phyloP scores from a whole-genome alignment of 2,329 filamentous ascomycete species.

The Immersiporthe knoxdaviesiana region DNA sequence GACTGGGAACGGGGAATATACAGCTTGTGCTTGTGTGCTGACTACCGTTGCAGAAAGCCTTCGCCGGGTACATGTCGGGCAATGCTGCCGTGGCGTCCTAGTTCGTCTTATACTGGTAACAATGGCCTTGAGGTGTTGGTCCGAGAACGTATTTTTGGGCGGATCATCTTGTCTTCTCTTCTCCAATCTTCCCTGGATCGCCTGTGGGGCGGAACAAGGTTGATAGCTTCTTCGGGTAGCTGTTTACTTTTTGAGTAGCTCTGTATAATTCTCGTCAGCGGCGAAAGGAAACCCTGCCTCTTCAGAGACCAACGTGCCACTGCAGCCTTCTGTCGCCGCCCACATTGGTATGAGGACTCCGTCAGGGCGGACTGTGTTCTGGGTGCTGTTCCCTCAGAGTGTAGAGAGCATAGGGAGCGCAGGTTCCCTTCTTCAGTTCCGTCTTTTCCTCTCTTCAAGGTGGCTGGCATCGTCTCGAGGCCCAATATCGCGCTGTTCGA shows the following conservation, averaged over 20 bases:
- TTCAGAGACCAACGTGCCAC: neutral
- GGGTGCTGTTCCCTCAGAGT: neutral
- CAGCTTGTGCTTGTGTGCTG: neutral
- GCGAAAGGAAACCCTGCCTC: neutral
- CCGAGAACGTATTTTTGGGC: too few species aligned
- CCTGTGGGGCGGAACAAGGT: neutral
- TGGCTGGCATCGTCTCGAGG: neutral
- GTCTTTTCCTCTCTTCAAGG: neutral
- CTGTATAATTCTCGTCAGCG: neutral
- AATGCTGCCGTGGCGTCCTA: conserved; percentile 17
- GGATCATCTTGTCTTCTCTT: neutral
- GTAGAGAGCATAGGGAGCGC: too few species aligned
- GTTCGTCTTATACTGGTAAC: neutral
- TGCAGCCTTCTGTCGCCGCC: neutral
- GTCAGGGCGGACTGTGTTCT: neutral
- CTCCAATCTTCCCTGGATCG: neutral
- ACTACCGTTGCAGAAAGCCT: conserved; percentile 26
- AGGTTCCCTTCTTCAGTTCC: neutral
- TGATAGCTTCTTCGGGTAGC: neutral
- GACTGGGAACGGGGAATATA: too few species aligned
- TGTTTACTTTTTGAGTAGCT: neutral
- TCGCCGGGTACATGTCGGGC: conserved; percentile 29
- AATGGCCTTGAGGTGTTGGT: neutral
- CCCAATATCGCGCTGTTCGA: too few species aligned
- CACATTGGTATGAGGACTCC: neutral